Evolutionary conservation across 805 yeast genomes (phyloP), one percentile per base, ranked within the genome.

Genomic region (Brettanomyces naardenensis): DNA sequence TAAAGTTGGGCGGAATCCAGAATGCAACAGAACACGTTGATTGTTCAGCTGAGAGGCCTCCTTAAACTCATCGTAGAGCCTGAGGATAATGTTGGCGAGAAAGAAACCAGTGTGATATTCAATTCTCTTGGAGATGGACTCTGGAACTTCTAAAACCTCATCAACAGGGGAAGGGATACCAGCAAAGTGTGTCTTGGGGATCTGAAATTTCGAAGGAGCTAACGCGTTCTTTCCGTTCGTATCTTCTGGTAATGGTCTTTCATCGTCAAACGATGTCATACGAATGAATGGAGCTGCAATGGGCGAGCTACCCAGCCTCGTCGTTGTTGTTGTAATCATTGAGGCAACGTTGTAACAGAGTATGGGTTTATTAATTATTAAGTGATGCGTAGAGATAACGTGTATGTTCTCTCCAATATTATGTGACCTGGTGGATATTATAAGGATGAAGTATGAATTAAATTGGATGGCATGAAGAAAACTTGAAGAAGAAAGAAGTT

Each of bases 1-100:
- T 26, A 49, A 21, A 2, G 53, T 43, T n/a, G 56, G 56, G 15
- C 36, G 50, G 31, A 46, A 28, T 6, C 44, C 47, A 4, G 37
- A 32, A 17, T 42, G 47, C 30, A 52, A 37, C 28, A 42, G 48
- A 9, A 46, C 37, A 26, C 49, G 42, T 20, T 38, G 41, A 43
- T 51, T 51, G 32, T 45, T 40, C 23, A 43, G 48, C 30, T 42
- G 47, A 20, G 27, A 38, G 9, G 54, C 50, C 5, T 27, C 19
- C 25, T 35, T 29, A 33, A 26, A 52, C 35, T 52, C 56, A 19
- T 41, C 38, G 29, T 43, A 50, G 7, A 52, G 41, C 35, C 52
- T 44, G 7, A 46, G 19, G 4, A 52, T 36, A 28, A 52, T 27
- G 30, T 38, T 37, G 22, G 35, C 11, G 4, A 41, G 34, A 14